A percentile compares a stretch with the other conserved stretches of the same genome.
Conservation (phyloP, 2,329 filamentous ascomycete species). For the Aspergillus cejpii region DNA sequence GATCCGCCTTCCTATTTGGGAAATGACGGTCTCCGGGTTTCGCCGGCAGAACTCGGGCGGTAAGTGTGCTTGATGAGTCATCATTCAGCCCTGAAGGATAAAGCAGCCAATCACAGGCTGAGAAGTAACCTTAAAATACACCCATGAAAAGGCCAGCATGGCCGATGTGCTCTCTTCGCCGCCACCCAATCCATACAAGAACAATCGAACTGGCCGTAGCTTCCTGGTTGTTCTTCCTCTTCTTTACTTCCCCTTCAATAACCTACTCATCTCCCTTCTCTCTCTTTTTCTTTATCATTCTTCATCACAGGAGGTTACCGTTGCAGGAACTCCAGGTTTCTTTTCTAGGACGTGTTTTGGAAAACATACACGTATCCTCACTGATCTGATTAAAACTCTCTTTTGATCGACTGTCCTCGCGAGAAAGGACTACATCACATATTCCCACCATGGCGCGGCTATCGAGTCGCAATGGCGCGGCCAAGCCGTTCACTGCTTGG, state of each 20-base stretch:
- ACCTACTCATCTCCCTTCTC: conserved; percentile 10
- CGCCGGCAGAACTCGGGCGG: conserved; percentile 21
- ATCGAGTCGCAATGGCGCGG: conserved; percentile 54
- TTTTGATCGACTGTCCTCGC: not conserved
- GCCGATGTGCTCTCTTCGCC: conserved; percentile 31
- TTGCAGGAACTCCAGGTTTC: conserved; percentile 1
- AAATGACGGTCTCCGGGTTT: conserved; percentile 2
- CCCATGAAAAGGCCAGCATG: conserved; percentile 42
- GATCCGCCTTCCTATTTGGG: conserved; percentile 7
- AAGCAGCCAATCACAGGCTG: conserved; percentile 30
- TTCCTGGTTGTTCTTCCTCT: conserved; percentile 11
- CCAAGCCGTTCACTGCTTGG: conserved; percentile 68
- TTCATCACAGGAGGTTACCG: too few relatives aligned
- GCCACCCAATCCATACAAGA: conserved; percentile 29
- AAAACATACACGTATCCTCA: not conserved
- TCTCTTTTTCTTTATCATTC: conserved; percentile 18
- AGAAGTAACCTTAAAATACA: conserved; percentile 36
- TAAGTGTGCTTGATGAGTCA: conserved; percentile 26
- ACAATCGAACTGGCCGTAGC: conserved; percentile 16
- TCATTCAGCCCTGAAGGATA: conserved; percentile 1
- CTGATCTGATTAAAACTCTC: not conserved
- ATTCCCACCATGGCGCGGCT: conserved; percentile 50
- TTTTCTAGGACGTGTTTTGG: conserved; percentile 4
- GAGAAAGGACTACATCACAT: conserved; percentile 12
- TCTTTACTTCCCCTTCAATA: conserved; percentile 15